These are phyloP conservation scores for Tylopilus vinaceipallidus DNA, from an alignment of 768 basidiomycete species.

Conservation along the genomic window DNA sequence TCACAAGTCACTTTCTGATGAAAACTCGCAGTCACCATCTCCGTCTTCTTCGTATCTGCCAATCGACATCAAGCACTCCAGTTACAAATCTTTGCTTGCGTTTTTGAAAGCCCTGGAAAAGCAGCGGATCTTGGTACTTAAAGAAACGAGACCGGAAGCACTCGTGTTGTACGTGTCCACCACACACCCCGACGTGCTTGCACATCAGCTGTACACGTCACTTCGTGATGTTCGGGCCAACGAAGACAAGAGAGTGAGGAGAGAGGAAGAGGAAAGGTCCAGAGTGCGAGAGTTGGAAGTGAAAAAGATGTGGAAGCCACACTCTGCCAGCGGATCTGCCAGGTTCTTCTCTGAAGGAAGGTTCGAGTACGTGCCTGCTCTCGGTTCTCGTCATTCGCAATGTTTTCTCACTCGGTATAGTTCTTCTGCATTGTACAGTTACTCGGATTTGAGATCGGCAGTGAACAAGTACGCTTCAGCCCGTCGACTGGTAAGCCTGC, in stretches of 20 bases:
- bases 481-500: slow-evolving; percentile 60
- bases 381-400: no score
- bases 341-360: slow-evolving; percentile 63
- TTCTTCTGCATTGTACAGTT: slow-evolving; percentile 50
- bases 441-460: slow-evolving; percentile 51
- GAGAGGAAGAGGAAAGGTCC: slow-evolving; percentile 48
- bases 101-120: slow-evolving; percentile 85
- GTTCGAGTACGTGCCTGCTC: slow-evolving; percentile 64
- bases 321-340: slow-evolving; percentile 43
- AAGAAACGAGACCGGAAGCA: slow-evolving; percentile 56
- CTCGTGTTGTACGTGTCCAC: slow-evolving; percentile 53
- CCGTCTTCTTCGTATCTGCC: slow-evolving; percentile 37
- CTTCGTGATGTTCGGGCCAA: slow-evolving; percentile 64
- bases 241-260: slow-evolving; percentile 56
- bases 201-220: slow-evolving; percentile 54
- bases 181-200: slow-evolving; percentile 53
- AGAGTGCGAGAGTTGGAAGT: slow-evolving; percentile 54
- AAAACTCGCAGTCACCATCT: slow-evolving; percentile 1
- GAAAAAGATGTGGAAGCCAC: slow-evolving; percentile 76
- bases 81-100: slow-evolving; percentile 74
- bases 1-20: slow-evolving; percentile 13
- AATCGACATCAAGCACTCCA: slow-evolving; percentile 76
- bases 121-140: slow-evolving; percentile 66
- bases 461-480: slow-evolving; percentile 62
- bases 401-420: slow-evolving; percentile 39